Conservation (phyloP, 1,284 basidiomycete species). For the Ceratobasidium sp. region DNA sequence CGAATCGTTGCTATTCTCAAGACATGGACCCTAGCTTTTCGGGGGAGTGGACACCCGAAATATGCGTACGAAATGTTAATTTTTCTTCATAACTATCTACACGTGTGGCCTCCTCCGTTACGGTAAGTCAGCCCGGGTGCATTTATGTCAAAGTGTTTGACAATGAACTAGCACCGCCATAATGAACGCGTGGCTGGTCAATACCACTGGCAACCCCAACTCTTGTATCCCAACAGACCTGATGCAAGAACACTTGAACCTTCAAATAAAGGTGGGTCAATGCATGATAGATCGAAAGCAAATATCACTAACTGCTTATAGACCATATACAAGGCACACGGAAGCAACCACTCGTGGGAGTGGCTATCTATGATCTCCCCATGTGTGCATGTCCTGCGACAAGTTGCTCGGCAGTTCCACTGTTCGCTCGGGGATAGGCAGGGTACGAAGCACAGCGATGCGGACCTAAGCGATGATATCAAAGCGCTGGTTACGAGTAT, state of each 20-base stretch:
- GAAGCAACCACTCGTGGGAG: constrained; percentile 56
- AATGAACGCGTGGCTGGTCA: constrained; percentile 57
- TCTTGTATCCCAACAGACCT: constrained; percentile 55
- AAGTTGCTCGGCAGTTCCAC: constrained; percentile 53
- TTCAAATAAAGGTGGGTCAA: constrained; percentile 53
- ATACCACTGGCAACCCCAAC: constrained; percentile 54
- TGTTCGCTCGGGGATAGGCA: constrained; percentile 51
- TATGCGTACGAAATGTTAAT: constrained; percentile 58
- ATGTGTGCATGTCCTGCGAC: constrained; percentile 54
- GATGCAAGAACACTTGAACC: constrained; percentile 59
- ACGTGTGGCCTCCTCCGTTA: constrained; percentile 54
- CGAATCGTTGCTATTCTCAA: constrained; percentile 55
- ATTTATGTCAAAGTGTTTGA: background rate
- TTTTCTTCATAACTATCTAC: constrained; percentile 56
- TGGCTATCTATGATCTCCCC: constrained; percentile 57
- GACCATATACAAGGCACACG: constrained; percentile 54
- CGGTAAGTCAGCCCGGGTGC: background rate
- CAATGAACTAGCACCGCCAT: constrained; percentile 50
- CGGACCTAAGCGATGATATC: constrained; percentile 48
- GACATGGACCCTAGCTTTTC: constrained; percentile 50
- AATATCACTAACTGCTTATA: background rate
- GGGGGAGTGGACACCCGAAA: constrained; percentile 55
- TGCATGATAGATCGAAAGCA: background rate
- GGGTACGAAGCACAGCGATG: constrained; percentile 51
- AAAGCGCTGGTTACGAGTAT: background rate